A percentile compares a stretch with the other conserved stretches of the same genome.
Evolutionary conservation across 2,329 filamentous ascomycete species (phyloP).

Genomic region (Colletotrichum melonis): DNA sequence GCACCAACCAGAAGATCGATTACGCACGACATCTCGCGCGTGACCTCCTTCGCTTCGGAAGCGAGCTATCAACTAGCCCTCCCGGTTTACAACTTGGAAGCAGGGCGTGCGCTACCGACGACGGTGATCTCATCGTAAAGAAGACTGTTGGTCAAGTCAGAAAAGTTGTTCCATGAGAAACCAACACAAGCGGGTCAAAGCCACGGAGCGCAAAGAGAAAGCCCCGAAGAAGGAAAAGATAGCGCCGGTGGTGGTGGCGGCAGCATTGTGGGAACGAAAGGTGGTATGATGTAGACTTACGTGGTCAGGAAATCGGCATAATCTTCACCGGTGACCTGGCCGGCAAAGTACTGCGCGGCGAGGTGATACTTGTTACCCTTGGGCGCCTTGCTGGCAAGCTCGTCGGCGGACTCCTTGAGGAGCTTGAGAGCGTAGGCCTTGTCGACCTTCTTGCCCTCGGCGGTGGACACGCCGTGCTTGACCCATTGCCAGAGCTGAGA

Average conservation of each 20-base stretch:
- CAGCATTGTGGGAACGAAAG: not conserved
- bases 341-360: conserved; percentile 91
- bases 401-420: conserved; percentile 85
- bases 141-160: conserved; percentile 61
- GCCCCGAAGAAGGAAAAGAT: not conserved
- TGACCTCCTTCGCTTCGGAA: not conserved
- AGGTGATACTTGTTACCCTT: conserved; percentile 93
- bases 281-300: conserved; percentile 59
- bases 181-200: conserved; percentile 14
- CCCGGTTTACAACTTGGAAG: conserved; percentile 70
- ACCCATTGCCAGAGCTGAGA: conserved; percentile 98
- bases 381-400: conserved; percentile 78
- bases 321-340: conserved; percentile 95
- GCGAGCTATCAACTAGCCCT: not conserved
- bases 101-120: conserved; percentile 69
- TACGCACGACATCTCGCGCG: not conserved
- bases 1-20: not conserved
- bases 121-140: conserved; percentile 90
- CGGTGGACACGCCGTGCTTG: conserved; percentile 77
- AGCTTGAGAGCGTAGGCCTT: conserved; percentile 90
- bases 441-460: conserved; percentile 91
- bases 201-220: conserved; percentile 13
- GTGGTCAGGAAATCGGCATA: conserved; percentile 95
- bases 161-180: not conserved
- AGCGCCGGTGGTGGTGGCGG: not conserved